These are phyloP conservation scores for Chlorella sp. DNA, from an alignment of 139 green algal genomes.

Conservation along the genomic window DNA sequence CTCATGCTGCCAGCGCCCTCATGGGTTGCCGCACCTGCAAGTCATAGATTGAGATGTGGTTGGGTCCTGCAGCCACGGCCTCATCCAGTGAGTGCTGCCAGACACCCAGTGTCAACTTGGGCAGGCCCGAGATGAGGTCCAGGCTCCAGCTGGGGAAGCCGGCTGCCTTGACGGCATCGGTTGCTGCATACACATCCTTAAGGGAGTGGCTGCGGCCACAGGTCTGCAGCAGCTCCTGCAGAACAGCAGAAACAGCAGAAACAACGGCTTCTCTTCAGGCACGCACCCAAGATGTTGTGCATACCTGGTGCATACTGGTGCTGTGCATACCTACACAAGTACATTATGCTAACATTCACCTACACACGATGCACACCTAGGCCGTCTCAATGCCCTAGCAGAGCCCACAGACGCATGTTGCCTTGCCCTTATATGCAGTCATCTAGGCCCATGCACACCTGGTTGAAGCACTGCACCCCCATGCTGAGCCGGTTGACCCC, in stretches of 20 bases:
- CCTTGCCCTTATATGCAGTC: too few relatives aligned
- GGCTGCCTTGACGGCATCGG: conserved; percentile 54
- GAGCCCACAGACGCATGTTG: too few relatives aligned
- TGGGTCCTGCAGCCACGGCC: conserved; percentile 54
- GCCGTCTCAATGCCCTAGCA: too few relatives aligned
- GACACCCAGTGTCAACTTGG: conserved; percentile 42
- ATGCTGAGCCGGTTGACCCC: conserved; percentile 88
- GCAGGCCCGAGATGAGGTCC: conserved; percentile 83
- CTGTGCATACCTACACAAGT: too few relatives aligned
- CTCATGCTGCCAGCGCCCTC: too few relatives aligned
- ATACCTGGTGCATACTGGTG: too few relatives aligned
- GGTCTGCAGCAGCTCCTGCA: conserved; percentile 54
- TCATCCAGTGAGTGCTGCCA: conserved; percentile 65
- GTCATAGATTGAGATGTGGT: conserved; percentile 93
- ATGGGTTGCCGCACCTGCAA: too few relatives aligned
- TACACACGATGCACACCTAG: too few relatives aligned
- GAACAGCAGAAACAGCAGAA: neutral
- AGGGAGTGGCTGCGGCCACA: conserved; percentile 69
- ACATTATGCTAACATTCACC: too few relatives aligned
- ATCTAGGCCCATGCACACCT: too few relatives aligned
- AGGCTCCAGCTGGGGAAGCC: conserved; percentile 77
- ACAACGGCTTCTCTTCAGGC: too few relatives aligned
- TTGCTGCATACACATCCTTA: conserved; percentile 58
- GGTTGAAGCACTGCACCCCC: conserved; percentile 78
- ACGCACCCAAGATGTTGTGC: too few relatives aligned